phyloP scores from a whole-genome alignment of 148 eudicot genomes.

The Vaccinium darrowii region DNA sequence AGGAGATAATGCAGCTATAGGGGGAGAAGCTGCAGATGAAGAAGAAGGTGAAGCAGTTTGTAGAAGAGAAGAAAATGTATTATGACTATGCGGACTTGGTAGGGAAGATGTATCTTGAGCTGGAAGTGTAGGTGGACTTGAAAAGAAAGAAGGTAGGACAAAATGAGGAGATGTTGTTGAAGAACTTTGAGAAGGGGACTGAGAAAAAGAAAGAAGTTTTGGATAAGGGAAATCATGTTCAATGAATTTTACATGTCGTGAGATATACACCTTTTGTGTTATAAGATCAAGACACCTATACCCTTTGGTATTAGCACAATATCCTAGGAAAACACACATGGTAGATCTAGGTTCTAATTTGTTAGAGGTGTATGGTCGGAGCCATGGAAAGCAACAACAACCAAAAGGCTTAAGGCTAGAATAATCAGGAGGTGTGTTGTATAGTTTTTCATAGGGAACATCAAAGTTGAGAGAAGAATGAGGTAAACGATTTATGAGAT shows the following conservation, averaged over 20 bases:
- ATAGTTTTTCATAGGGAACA: not conserved
- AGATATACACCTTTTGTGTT: not conserved
- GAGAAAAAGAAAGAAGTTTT: not conserved
- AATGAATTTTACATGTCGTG: not conserved
- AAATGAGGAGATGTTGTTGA: not conserved
- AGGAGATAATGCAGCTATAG: too few relatives aligned
- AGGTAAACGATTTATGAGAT: too few relatives aligned
- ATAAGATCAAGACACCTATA: not conserved
- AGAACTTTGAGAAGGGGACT: not conserved
- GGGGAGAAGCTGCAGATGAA: too few relatives aligned
- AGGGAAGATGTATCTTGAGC: too few relatives aligned
- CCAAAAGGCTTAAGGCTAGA: not conserved
- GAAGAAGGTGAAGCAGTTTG: too few relatives aligned
- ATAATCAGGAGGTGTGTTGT: not conserved
- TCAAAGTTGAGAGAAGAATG: too few relatives aligned
- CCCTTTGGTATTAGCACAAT: not conserved
- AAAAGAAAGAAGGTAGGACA: too few relatives aligned
- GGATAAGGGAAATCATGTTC: not conserved
- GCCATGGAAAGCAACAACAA: not conserved
- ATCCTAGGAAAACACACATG: not conserved
- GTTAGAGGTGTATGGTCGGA: not conserved
- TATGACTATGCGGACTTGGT: too few relatives aligned
- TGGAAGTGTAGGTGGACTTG: too few relatives aligned
- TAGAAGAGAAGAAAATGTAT: too few relatives aligned
- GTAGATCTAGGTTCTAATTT: not conserved